These are phyloP conservation scores for Trichocladium uniseriatum DNA, from an alignment of 495 filamentous ascomycete genomes.

Conservation along the genomic window DNA sequence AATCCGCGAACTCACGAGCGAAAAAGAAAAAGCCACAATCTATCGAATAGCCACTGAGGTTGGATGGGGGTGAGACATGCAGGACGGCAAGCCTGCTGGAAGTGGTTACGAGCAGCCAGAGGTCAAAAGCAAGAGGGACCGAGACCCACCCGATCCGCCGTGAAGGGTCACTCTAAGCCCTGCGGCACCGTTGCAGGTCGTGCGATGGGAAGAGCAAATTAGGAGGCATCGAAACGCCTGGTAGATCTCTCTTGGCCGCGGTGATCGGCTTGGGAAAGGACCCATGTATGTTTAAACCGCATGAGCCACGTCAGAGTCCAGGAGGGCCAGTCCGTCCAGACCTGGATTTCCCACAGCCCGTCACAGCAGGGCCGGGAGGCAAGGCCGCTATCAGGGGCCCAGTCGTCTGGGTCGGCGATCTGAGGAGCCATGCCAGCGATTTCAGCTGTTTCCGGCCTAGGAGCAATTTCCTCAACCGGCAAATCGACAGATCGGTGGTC, in stretches of 20 bases:
- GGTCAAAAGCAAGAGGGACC: no score
- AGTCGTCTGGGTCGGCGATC: not conserved
- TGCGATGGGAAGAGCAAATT: no score
- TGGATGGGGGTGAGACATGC: not conserved
- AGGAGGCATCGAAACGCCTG: no score
- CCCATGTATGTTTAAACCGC: not conserved
- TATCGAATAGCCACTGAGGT: not conserved
- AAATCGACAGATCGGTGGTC: no score
- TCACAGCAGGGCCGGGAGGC: not conserved
- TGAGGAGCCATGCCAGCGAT: not conserved
- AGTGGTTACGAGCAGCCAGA: no score
- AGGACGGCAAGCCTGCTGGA: not conserved
- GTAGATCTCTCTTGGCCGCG: no score
- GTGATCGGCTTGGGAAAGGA: no score
- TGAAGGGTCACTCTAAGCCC: no score
- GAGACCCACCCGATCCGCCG: not conserved
- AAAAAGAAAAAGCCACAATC: not conserved
- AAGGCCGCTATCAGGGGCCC: no score
- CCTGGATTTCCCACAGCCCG: not conserved
- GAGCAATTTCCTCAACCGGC: no score
- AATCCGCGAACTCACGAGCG: not conserved
- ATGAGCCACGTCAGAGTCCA: slow-evolving; percentile 25
- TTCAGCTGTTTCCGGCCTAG: no score
- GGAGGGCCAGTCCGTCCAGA: not conserved
- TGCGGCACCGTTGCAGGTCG: no score